These are phyloP conservation scores for Lindgomyces ingoldianus DNA, from an alignment of 495 filamentous ascomycete genomes.

Conservation along the genomic window DNA sequence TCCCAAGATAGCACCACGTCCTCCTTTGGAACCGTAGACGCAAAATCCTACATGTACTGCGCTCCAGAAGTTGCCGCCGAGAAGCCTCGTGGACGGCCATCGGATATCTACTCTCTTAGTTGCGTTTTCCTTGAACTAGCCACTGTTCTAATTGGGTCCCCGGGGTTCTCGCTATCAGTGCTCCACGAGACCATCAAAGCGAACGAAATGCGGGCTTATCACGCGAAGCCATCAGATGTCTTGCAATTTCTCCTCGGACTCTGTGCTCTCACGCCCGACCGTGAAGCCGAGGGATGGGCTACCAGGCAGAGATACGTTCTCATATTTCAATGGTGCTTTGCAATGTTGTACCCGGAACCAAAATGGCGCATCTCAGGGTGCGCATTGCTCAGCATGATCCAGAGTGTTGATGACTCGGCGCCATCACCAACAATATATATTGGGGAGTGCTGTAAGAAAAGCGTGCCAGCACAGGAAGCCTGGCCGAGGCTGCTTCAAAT, in stretches of 20 bases:
- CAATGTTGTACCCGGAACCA: not conserved
- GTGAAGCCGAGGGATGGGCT: not conserved
- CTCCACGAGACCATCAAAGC: not conserved
- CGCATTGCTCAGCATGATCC: not conserved
- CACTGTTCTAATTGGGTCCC: not conserved
- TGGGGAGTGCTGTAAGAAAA: not conserved
- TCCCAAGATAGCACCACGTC: not conserved
- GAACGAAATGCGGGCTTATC: not conserved
- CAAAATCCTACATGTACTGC: slow-evolving; percentile 8
- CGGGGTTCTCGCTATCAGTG: not conserved
- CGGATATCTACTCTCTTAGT: slow-evolving; percentile 8
- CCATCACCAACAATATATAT: not conserved
- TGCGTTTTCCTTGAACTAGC: slow-evolving; percentile 7
- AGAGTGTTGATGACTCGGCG: not conserved
- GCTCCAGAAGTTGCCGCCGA: slow-evolving; percentile 6
- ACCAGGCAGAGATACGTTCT: not conserved
- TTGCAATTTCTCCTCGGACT: not conserved
- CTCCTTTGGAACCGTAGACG: not conserved
- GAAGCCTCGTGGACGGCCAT: not conserved
- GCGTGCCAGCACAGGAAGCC: not conserved
- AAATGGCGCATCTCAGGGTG: not conserved
- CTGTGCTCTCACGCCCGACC: not conserved
- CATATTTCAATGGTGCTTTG: not conserved
- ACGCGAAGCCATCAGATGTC: not conserved
- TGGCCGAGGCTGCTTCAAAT: not conserved